Evolutionary conservation across 169 alveolate genomes (phyloP), one percentile per base, ranked within the genome.

Genomic region (Babesia ovata): DNA sequence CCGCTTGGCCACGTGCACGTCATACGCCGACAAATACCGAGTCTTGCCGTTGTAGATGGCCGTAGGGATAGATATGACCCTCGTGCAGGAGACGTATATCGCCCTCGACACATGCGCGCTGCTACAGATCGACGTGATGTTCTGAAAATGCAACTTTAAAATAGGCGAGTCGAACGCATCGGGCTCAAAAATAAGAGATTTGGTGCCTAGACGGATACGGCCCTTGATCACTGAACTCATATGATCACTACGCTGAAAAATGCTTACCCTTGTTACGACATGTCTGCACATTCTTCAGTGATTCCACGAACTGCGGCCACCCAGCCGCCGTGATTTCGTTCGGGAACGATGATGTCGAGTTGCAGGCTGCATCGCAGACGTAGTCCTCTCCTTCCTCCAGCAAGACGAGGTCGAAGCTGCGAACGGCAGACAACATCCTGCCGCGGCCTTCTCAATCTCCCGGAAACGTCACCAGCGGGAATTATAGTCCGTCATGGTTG

Each of bases 141-240:
- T 46, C 19, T 72, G 77, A 63, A 86, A 89, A 36, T 88, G 87
- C 65, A 90, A 70, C 62, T 90, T 90, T 52, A 90, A 63, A 0
- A 90, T 81, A 10, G 90, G 92, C 46, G 76, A 79, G 33, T 84
- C 87, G 48, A 87, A 48, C 22, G 86, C 83, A 56, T 91, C 91
- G 11, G 96, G 95, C 62, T 92, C 96, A 42, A 92, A 89, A 10
- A 91, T 86, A 21, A 92, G 65, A n/a, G 94, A 86, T 63, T 86
- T 92, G 10, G 94, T 89, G 46, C 96, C 93, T 21, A 92, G 69
- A 24, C 96, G 57, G n/a, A 92, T 53, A 52, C 96, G 75, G 14
- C 96, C 95, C 53, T 87, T 86, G 45, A 60, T 66, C 22, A 48
- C 76, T 24, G n/a, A 13, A 39, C 24, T 6, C 42, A 10, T 36